phyloP scores from a whole-genome alignment of 2,329 filamentous ascomycete species.

The Ophiocordyceps sinensis region DNA sequence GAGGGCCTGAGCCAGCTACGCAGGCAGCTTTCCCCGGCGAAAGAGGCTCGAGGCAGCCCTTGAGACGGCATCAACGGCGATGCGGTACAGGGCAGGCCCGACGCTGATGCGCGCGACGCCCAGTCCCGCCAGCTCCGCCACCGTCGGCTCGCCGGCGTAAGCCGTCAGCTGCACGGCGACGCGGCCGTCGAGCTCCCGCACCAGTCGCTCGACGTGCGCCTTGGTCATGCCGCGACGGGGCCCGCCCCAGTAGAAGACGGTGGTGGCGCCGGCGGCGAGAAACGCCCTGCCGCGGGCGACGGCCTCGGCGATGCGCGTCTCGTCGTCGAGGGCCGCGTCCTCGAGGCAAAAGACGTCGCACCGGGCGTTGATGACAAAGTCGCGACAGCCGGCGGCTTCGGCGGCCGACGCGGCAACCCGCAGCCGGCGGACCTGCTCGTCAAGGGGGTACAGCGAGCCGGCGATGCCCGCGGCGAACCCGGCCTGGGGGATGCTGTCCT shows the following conservation, averaged over 20 bases:
- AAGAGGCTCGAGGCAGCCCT: slow-evolving; percentile 17
- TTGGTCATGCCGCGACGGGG: slow-evolving; percentile 24
- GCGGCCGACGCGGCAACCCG: too few species aligned
- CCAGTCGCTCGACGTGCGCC: slow-evolving; percentile 31
- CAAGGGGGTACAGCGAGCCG: too few species aligned
- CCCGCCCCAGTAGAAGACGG: slow-evolving; percentile 46
- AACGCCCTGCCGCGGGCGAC: slow-evolving; percentile 6
- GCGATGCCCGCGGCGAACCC: too few species aligned
- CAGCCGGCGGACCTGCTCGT: too few species aligned
- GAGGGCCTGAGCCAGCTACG: background rate
- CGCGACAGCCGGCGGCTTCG: too few species aligned
- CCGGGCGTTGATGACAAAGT: too few species aligned
- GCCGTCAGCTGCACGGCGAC: slow-evolving; percentile 31
- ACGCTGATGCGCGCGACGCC: slow-evolving; percentile 42
- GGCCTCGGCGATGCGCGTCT: too few species aligned
- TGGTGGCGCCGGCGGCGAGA: slow-evolving; percentile 41
- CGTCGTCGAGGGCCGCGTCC: too few species aligned
- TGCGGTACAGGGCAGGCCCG: slow-evolving; percentile 30
- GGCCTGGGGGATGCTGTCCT: too few species aligned
- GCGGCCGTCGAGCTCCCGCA: slow-evolving; percentile 30
- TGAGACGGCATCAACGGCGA: slow-evolving; percentile 24
- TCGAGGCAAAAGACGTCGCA: too few species aligned
- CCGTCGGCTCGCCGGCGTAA: slow-evolving; percentile 23
- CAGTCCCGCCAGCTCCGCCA: slow-evolving; percentile 27
- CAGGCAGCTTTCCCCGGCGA: slow-evolving; percentile 6